A percentile compares a stretch with the other conserved stretches of the same genome.
Conservation (phyloP, 352 stramenopile species). For the Phytopythium helicoides region DNA sequence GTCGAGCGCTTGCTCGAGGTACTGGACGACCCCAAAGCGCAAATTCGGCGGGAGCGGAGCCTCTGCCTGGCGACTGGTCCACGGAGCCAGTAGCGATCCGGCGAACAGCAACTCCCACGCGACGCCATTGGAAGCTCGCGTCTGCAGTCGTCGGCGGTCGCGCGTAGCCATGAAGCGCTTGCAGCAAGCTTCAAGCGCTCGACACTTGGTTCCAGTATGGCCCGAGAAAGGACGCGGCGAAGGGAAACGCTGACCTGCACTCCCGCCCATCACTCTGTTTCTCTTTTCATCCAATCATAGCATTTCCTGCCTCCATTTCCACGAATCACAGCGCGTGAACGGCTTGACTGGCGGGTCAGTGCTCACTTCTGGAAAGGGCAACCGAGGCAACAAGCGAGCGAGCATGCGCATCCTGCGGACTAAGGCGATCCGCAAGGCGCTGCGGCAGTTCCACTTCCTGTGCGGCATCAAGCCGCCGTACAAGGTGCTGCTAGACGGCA, state of each 20-base stretch:
- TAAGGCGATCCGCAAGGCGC: slow-evolving; percentile 86
- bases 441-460: slow-evolving; percentile 87
- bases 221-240: too few species aligned
- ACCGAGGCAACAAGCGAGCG: not conserved
- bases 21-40: slow-evolving; percentile 25
- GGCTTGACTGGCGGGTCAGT: not conserved
- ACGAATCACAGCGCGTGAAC: too few species aligned
- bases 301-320: not conserved
- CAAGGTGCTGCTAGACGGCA: slow-evolving; percentile 77
- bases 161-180: too few species aligned
- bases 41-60: slow-evolving; percentile 21
- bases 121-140: not conserved
- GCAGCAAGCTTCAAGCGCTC: too few species aligned
- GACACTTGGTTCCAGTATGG: too few species aligned
- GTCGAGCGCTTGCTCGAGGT: slow-evolving; percentile 19
- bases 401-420: slow-evolving; percentile 77
- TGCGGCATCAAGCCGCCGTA: slow-evolving; percentile 86
- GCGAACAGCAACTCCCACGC: slow-evolving; percentile 1
- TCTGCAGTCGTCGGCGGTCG: too few species aligned
- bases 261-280: not conserved
- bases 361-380: too few species aligned
- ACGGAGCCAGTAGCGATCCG: slow-evolving; percentile 6
- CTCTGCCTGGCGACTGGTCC: slow-evolving; percentile 19
- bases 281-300: too few species aligned
- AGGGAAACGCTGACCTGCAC: too few species aligned